Conservation (phyloP, 148 eudicot genomes). For the Camellia granthamiana region DNA sequence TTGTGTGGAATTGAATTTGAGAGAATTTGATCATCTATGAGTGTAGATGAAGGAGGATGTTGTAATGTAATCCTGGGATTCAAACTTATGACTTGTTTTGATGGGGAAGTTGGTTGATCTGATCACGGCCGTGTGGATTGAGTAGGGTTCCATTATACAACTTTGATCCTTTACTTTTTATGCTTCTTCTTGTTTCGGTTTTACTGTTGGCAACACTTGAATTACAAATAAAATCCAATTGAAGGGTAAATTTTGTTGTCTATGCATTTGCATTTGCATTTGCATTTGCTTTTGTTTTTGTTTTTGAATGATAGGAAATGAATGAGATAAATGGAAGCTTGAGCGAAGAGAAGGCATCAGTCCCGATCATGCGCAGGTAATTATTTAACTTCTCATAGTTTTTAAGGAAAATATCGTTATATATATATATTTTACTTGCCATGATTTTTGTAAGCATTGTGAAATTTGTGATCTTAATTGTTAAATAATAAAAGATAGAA, state of each 20-base stretch:
- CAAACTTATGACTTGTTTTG: constrained; percentile 70
- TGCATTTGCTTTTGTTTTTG: too few species aligned
- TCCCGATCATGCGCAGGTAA: too few species aligned
- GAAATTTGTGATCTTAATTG: too few species aligned
- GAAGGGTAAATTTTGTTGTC: background rate
- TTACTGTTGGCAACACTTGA: background rate
- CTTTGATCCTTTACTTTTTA: background rate
- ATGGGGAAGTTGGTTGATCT: constrained; percentile 69
- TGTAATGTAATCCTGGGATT: constrained; percentile 54
- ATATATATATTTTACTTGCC: too few species aligned
- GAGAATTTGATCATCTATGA: constrained; percentile 86
- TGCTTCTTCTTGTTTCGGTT: constrained; percentile 7
- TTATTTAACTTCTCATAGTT: too few species aligned
- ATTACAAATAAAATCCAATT: background rate
- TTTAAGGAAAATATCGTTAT: too few species aligned
- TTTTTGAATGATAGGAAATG: too few species aligned
- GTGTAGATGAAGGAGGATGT: constrained; percentile 78
- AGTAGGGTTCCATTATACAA: background rate
- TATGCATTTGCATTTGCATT: background rate
- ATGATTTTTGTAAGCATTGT: too few species aligned
- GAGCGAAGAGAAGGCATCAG: too few species aligned
- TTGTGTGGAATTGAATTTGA: constrained; percentile 91
- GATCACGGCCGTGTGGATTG: constrained; percentile 54
- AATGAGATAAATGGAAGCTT: too few species aligned
- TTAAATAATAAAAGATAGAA: too few species aligned